A percentile compares a stretch with the other conserved stretches of the same genome.
These are phyloP conservation scores for Chaetomium fimeti DNA, from an alignment of 495 filamentous ascomycete species.

Conservation along the genomic window DNA sequence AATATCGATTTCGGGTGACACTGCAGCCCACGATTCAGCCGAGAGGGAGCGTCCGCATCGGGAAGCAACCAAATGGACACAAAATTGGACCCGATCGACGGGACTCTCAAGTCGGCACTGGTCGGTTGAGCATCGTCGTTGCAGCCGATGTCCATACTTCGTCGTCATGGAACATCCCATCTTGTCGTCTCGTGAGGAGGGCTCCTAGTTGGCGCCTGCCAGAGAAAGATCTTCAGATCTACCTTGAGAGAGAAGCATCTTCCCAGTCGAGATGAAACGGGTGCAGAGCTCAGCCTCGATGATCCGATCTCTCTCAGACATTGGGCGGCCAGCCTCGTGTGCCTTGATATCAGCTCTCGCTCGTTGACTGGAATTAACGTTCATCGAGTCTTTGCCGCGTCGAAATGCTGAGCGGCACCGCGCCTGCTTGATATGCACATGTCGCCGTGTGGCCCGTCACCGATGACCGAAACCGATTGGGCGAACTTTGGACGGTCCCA, in stretches of 20 bases:
- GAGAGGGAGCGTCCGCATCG: constrained; percentile 1
- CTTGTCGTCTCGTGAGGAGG: background rate
- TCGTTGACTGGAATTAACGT: background rate
- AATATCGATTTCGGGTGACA: background rate
- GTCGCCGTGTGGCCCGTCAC: constrained; percentile 10
- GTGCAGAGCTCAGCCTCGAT: background rate
- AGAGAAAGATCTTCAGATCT: constrained; percentile 6
- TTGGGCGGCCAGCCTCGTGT: background rate
- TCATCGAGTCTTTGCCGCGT: background rate
- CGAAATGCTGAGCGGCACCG: background rate
- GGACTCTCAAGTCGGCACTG: constrained; percentile 1
- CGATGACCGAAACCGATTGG: constrained; percentile 4
- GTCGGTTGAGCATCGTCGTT: background rate
- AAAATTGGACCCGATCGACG: background rate
- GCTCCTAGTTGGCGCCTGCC: background rate
- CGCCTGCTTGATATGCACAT: constrained; percentile 1
- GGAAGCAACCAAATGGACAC: constrained; percentile 3
- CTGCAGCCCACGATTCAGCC: constrained; percentile 13
- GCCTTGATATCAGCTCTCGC: background rate
- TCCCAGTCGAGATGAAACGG: constrained; percentile 12
- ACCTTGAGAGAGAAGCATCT: constrained; percentile 4
- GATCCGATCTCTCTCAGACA: constrained; percentile 6
- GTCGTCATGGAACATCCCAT: background rate
- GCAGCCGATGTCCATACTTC: background rate
- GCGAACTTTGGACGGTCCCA: background rate